Conservation (phyloP, 257 asterid species). For the Euphrasia confusa region DNA sequence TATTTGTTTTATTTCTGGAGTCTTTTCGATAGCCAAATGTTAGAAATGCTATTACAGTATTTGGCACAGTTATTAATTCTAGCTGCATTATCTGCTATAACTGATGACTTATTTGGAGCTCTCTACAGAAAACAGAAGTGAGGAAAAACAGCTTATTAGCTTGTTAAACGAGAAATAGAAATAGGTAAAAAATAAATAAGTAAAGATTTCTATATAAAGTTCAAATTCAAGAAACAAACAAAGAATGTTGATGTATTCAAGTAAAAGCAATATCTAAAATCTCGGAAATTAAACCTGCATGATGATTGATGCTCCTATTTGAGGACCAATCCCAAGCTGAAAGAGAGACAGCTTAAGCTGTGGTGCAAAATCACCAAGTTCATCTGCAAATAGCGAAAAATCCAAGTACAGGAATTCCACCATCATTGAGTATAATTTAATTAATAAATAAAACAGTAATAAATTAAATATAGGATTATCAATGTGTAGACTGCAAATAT, state of each 20-base stretch:
- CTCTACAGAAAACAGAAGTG: constrained; percentile 3
- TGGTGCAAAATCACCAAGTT: constrained; percentile 75
- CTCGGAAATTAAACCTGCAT: constrained; percentile 66
- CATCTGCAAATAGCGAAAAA: constrained; percentile 50
- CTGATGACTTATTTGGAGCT: no score
- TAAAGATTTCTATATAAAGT: not conserved
- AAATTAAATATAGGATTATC: not conserved
- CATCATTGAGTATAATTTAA: no score
- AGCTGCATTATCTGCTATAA: not conserved
- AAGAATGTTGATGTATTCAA: not conserved
- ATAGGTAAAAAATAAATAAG: not conserved
- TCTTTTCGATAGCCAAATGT: not conserved
- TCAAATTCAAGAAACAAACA: not conserved
- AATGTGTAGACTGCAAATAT: no score
- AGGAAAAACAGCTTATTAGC: not conserved
- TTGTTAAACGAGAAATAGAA: not conserved
- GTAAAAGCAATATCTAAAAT: constrained; percentile 19
- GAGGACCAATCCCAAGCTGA: constrained; percentile 98
- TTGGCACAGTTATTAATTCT: not conserved
- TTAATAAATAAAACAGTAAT: not conserved
- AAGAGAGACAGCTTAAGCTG: constrained; percentile 96
- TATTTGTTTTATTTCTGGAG: not conserved
- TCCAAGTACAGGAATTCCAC: not conserved
- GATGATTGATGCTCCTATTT: constrained; percentile 91
- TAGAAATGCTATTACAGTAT: not conserved